Evolutionary conservation across 2,329 filamentous ascomycete genomes (phyloP).

Genomic region (Clonostachys byssicola): DNA sequence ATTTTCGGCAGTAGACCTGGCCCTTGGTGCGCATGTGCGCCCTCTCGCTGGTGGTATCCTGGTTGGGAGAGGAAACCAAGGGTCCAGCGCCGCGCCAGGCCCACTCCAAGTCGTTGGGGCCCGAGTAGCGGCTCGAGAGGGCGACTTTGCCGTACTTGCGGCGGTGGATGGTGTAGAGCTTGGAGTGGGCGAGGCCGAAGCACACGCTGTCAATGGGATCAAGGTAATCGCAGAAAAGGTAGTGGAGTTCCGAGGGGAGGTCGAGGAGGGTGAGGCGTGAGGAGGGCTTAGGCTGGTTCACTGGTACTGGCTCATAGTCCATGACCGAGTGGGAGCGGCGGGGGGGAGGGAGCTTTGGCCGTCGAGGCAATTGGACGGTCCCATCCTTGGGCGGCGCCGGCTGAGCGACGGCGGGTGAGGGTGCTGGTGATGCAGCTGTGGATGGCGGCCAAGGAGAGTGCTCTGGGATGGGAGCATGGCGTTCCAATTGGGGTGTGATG

Average conservation of each 20-base stretch:
- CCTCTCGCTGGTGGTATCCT: conserved; percentile 15
- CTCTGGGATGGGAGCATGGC: conserved; percentile 26
- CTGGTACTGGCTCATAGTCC: conserved; percentile 45
- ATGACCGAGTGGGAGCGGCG: conserved; percentile 58
- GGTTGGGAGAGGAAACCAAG: conserved; percentile 22
- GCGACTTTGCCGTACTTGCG: conserved; percentile 52
- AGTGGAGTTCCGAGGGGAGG: conserved; percentile 57
- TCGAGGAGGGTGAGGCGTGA: conserved; percentile 40
- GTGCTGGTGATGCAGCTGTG: neutral
- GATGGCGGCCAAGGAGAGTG: conserved; percentile 7
- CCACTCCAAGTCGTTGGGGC: conserved; percentile 61
- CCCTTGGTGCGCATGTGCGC: conserved; percentile 48
- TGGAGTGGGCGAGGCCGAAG: conserved; percentile 52
- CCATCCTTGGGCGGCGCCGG: conserved; percentile 9
- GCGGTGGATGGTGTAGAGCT: conserved; percentile 55
- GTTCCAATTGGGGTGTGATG: conserved; percentile 13
- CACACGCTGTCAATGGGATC: conserved; percentile 63
- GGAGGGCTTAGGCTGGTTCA: conserved; percentile 42
- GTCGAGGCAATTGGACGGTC: conserved; percentile 12
- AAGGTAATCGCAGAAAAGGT: conserved; percentile 55
- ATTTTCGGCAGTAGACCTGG: conserved; percentile 59
- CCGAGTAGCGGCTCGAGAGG: conserved; percentile 50
- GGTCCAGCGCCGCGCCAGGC: conserved; percentile 55
- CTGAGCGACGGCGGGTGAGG: neutral
- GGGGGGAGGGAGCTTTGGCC: conserved; percentile 37